These are phyloP conservation scores for Wallacemonas rigidus DNA, from an alignment of 208 protist species.

Conservation along the genomic window DNA sequence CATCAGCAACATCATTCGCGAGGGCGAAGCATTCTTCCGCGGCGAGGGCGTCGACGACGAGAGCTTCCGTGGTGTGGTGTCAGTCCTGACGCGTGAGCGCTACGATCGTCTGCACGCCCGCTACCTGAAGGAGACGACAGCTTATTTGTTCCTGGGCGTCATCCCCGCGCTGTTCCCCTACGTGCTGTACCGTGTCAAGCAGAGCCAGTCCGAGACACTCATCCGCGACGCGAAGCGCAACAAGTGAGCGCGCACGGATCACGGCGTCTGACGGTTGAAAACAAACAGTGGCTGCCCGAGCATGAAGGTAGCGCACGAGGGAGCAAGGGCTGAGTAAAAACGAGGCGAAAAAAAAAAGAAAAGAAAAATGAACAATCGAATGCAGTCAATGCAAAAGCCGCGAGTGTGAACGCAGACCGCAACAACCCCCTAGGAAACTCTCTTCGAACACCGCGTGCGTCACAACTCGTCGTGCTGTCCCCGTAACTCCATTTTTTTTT, in stretches of 20 bases:
- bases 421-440: no score
- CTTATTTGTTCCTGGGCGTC: slow-evolving; percentile 80
- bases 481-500: no score
- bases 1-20: slow-evolving; percentile 85
- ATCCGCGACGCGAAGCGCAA: slow-evolving; percentile 62
- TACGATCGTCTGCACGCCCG: slow-evolving; percentile 81
- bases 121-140: slow-evolving; percentile 74
- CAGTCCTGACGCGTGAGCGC: slow-evolving; percentile 79
- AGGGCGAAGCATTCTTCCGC: slow-evolving; percentile 73
- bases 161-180: slow-evolving; percentile 78
- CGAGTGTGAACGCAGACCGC: no score
- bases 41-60: slow-evolving; percentile 79
- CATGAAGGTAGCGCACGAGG: not conserved
- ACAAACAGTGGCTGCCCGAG: not conserved
- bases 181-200: slow-evolving; percentile 77
- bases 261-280: not conserved
- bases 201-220: slow-evolving; percentile 67
- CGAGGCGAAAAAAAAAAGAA: no score
- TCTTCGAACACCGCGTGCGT: no score
- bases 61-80: slow-evolving; percentile 79
- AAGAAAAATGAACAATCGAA: no score
- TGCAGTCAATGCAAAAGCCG: no score
- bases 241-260: slow-evolving; percentile 32
- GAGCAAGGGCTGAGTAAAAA: no score
- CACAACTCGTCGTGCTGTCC: no score